Percentiles rank a stretch among this genome's conserved stretches.
phyloP scores from a whole-genome alignment of 164 flowering plant genomes.

The Chimonanthus praecox region DNA sequence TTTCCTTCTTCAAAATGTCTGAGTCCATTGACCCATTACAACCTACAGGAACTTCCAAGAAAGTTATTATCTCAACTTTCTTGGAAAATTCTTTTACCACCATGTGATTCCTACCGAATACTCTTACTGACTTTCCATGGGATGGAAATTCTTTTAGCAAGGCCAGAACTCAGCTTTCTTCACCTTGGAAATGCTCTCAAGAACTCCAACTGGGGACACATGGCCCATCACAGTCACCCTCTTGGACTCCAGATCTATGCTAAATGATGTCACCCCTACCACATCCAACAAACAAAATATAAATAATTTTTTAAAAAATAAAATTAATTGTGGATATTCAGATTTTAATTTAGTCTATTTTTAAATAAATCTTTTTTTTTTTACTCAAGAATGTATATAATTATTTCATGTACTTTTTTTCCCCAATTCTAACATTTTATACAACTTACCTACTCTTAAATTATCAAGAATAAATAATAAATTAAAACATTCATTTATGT shows the following conservation, averaged over 20 bases:
- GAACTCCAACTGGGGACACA: slow-evolving; percentile 61
- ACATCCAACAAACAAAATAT: neutral
- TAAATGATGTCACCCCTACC: slow-evolving; percentile 83
- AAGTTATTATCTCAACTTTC: neutral
- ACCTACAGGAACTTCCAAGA: neutral
- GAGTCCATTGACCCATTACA: neutral
- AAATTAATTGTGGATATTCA: no score
- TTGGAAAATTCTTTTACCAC: neutral
- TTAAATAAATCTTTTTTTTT: no score
- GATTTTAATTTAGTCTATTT: no score
- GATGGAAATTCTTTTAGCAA: neutral
- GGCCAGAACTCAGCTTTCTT: slow-evolving; percentile 80
- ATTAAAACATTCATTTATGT: no score
- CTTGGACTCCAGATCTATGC: slow-evolving; percentile 72
- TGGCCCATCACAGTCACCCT: slow-evolving; percentile 85
- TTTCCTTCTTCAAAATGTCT: neutral
- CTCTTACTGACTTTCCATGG: neutral
- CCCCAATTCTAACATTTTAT: no score
- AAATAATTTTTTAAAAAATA: neutral
- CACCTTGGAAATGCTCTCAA: slow-evolving; percentile 80
- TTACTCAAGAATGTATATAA: no score
- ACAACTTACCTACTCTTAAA: no score
- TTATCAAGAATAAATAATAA: no score
- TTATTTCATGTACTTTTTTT: no score
- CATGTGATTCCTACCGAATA: neutral